These are phyloP conservation scores for Dendrocalamus sinicus DNA, from an alignment of 176 grass and related monocot genomes.

Conservation along the genomic window DNA sequence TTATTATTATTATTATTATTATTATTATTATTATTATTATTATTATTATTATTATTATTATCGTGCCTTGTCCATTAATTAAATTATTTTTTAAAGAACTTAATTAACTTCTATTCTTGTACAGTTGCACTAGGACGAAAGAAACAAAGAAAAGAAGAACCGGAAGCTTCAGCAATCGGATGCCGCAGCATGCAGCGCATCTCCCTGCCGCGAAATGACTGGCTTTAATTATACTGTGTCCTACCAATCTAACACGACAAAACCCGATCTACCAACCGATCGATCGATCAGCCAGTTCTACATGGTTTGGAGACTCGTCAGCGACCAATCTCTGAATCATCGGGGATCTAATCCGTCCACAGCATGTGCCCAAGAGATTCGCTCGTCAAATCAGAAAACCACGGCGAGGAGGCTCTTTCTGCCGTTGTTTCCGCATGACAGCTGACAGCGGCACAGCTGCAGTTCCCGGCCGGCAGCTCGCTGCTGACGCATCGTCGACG, in stretches of 20 bases:
- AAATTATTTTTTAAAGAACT: too few species aligned
- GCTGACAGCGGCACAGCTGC: neutral
- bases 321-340: constrained; percentile 1
- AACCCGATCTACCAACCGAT: neutral
- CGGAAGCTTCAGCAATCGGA: too few species aligned
- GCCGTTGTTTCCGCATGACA: neutral
- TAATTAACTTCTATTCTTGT: neutral
- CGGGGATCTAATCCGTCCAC: neutral
- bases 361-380: neutral
- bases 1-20: neutral
- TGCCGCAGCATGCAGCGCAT: too few species aligned
- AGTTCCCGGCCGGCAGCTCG: neutral
- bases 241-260: neutral
- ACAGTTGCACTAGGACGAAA: too few species aligned
- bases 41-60: too few species aligned
- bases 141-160: too few species aligned
- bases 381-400: neutral
- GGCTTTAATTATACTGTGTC: neutral
- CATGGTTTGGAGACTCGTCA: constrained; percentile 14
- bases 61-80: neutral
- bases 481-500: neutral
- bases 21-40: too few species aligned
- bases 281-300: neutral
- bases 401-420: neutral
- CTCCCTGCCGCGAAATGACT: neutral